Conservation (phyloP, 208 protist genomes). For the Leishmania turanica region DNA sequence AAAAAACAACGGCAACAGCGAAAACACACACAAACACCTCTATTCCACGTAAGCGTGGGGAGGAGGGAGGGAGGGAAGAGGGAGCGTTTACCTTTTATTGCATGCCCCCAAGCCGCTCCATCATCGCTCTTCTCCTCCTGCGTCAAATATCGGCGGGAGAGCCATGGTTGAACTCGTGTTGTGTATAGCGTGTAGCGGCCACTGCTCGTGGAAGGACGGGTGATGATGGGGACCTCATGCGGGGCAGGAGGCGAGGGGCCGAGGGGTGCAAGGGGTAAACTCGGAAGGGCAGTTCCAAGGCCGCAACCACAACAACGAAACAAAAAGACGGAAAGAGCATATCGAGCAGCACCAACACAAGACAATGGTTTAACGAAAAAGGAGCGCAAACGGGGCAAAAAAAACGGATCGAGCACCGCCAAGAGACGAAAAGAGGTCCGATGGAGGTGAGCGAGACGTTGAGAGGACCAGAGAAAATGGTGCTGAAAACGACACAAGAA, state of each 20-base stretch:
- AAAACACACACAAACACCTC: background rate
- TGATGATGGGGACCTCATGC: background rate
- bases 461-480: background rate
- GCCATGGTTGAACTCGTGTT: background rate
- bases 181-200: conserved; percentile 1
- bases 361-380: background rate
- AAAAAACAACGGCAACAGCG: background rate
- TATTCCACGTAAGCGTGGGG: background rate
- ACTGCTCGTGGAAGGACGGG: background rate
- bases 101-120: background rate
- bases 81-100: background rate
- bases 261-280: background rate
- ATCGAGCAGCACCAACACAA: background rate
- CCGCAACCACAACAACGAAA: background rate
- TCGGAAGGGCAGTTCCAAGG: background rate
- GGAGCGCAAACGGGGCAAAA: background rate
- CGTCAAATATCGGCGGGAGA: background rate
- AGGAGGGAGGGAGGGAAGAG: background rate
- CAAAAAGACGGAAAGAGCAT: background rate
- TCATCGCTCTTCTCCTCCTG: background rate
- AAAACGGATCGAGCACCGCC: background rate
- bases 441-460: background rate
- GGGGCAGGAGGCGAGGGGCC: background rate
- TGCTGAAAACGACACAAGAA: background rate
- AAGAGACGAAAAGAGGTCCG: background rate